Evolutionary conservation across 768 basidiomycete genomes (phyloP), one percentile per base, ranked within the genome.

Genomic region (Amylocystis lapponica): DNA sequence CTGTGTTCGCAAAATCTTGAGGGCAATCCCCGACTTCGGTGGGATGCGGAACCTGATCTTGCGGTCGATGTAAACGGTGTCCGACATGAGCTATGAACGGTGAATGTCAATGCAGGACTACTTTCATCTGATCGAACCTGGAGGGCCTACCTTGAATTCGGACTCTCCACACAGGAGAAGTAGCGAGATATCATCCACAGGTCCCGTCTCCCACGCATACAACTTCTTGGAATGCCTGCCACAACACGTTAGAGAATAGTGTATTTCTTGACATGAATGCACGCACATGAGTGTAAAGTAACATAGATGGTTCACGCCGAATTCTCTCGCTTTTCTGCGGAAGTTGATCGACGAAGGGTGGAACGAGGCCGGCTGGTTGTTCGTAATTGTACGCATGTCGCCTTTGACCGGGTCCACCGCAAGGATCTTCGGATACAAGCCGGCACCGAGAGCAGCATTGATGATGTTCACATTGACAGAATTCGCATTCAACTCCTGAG

Each of bases 271-370:
- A 25, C 17, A 11, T 4, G 11, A 41, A 5, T 7, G 27, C 16
- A 61, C 74, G 48, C 51, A 88, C 89, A 92, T 94, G 27, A 95
- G 69, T 1, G 91, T 94, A 61, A 93, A 96, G 61, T 92, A 95
- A 13, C 74, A 70, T 39, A 95, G 59, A 62, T 90, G 72, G 47
- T 84, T 83, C 12, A 75, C 76, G 0, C 80, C 83, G 51, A 93
- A 83, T 41, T 94, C 88, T 9, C 63, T 56, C 7, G 76, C 68
- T 56, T 71, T 82, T 56, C 63, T 74, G 50, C 78, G 69, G 63
- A 92, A 92, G 61, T 99, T 98, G 48, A 95, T 76, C 0, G 91
- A 95, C 9, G 89, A 87, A 0, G 94, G 95, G 63, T 97, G 95
- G 59, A 95, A 87, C 22, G 72, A 72, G 1, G 78, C 82, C 12